Evolutionary conservation across 139 green algal species (phyloP).

Genomic region (Coelastrella sp.): DNA sequence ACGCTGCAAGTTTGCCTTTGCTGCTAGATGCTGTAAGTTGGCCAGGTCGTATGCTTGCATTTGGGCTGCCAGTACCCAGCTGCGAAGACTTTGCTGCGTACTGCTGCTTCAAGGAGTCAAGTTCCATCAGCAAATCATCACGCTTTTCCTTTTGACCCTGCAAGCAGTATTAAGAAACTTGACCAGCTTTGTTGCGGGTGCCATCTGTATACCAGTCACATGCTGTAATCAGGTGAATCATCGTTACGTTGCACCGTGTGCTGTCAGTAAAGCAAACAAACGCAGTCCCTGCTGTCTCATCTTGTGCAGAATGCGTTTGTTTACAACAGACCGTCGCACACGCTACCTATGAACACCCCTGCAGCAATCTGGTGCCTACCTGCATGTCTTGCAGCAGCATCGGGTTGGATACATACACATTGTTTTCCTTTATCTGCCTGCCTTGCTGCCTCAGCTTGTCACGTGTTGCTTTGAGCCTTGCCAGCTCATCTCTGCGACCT

Average conservation of each 20-base stretch:
- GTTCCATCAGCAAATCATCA: conserved; percentile 53
- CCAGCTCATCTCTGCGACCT: conserved; percentile 56
- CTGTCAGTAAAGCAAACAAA: too few species aligned
- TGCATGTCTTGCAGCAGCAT: conserved; percentile 74
- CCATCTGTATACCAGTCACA: too few species aligned
- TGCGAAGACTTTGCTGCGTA: conserved; percentile 15
- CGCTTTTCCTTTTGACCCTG: conserved; percentile 59
- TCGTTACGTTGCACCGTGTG: too few species aligned
- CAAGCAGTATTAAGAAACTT: not conserved
- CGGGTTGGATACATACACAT: conserved; percentile 66
- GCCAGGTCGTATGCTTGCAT: not conserved
- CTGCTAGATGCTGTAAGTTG: too few species aligned
- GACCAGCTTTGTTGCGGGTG: too few species aligned
- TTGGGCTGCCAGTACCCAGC: not conserved
- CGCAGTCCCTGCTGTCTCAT: too few species aligned
- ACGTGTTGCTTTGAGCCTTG: conserved; percentile 51
- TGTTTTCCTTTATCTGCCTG: conserved; percentile 64
- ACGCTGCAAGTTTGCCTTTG: too few species aligned
- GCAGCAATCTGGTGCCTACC: conserved; percentile 41
- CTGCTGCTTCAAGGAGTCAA: conserved; percentile 59
- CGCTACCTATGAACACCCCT: not conserved
- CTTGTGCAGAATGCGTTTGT: too few species aligned
- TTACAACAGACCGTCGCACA: too few species aligned
- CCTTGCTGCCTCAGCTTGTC: conserved; percentile 64
- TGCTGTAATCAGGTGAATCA: too few species aligned